Evolutionary conservation across 169 alveolate genomes (phyloP).

Genomic region (Eimeria mitis): DNA sequence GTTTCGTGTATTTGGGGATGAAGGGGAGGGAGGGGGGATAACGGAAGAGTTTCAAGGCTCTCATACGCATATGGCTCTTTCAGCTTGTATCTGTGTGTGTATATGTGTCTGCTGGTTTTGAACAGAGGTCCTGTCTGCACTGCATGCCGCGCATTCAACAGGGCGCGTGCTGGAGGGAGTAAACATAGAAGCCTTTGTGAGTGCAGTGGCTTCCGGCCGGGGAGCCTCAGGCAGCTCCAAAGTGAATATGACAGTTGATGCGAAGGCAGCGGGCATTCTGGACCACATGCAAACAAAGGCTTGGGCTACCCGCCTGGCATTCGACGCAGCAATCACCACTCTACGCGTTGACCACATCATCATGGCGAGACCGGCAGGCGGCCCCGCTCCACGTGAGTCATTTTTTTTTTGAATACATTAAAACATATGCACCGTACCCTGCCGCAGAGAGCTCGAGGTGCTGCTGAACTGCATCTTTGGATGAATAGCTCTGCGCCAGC

Average conservation of each 20-base stretch:
- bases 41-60: not conserved
- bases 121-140: conserved; percentile 88
- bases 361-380: conserved; percentile 99
- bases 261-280: conserved; percentile 82
- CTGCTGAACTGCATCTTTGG: not conserved
- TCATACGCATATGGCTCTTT: not conserved
- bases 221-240: not conserved
- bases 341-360: conserved; percentile 99
- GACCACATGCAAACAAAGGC: conserved; percentile 97
- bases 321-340: conserved; percentile 98
- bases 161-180: conserved; percentile 89
- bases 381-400: conserved; percentile 93
- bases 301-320: conserved; percentile 98
- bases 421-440: not conserved
- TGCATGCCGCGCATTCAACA: conserved; percentile 89
- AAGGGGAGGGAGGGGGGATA: not conserved
- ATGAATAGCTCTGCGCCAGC: not conserved
- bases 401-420: not conserved
- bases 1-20: not conserved
- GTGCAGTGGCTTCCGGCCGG: not conserved
- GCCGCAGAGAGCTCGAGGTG: not conserved
- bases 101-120: not conserved
- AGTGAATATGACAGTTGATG: conserved; percentile 50
- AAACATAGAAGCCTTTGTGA: conserved; percentile 83
- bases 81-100: not conserved